Evolutionary conservation across 2,329 filamentous ascomycete genomes (phyloP), one percentile per base, ranked within the genome.

Genomic region (Cryphonectria carpinicola): DNA sequence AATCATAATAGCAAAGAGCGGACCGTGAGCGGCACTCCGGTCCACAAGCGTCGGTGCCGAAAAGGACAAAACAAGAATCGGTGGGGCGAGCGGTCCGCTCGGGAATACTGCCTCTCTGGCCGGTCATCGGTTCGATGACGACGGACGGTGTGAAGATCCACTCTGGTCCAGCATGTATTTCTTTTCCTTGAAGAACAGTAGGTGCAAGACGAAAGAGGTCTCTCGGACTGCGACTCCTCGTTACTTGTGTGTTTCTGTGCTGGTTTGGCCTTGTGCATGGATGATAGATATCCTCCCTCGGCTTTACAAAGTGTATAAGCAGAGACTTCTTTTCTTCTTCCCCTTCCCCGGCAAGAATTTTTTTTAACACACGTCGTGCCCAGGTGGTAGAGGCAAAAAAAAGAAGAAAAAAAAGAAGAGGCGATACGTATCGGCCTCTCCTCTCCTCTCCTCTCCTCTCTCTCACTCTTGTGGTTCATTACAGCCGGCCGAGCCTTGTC

Each of bases 21-120:
- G 66, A 65, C 69, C 69, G 69, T 64, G 61, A 54, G 58, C 69
- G 69, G 69, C 66, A 60, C 68, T 41, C 41, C 65, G n/a, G 41
- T 65, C 54, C 65, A 28, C 17, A 54, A 39, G 46, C 66, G 66
- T 35, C 60, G 60, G 19, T 39, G 60, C 60, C 60, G 60, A 62
- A 32, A 14, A 58, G 25, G 22, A 61, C 60, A 39, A 28, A 28
- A 32, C 25, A 60, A 13, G 58, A 39, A 13, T 28, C 10, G 32
- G 54, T 35, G 54, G 54, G 54, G 54, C 54, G 13, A 58, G 25
- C 28, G 54, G 13, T 19, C 54, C 28, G 54, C 14, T 28, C 54
- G 54, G 54, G 4, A 58, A 35, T 58, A 58, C 28, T 5, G 8
- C 54, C 49, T 54, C 54, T 58, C 25, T 58, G 25, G 13, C 54